Conservation (phyloP, 2,329 filamentous ascomycete species). For the Xylaria sp. region DNA sequence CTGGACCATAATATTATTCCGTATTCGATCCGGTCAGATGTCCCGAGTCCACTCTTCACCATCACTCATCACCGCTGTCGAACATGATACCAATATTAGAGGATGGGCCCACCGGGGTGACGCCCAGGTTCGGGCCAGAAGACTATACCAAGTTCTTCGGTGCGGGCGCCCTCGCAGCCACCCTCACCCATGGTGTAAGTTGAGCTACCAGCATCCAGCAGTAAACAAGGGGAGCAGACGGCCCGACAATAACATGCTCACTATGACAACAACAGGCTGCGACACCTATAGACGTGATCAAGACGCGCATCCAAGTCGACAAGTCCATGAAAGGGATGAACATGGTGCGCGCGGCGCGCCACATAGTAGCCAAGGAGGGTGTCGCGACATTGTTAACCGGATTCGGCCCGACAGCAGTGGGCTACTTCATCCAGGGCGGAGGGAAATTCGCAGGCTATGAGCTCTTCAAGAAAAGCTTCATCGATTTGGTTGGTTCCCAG, state of each 20-base stretch:
- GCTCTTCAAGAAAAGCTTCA: slow-evolving; percentile 87
- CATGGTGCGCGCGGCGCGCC: slow-evolving; percentile 71
- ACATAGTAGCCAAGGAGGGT: slow-evolving; percentile 75
- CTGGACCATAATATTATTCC: not conserved
- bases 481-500: slow-evolving; percentile 58
- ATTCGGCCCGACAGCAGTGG: slow-evolving; percentile 77
- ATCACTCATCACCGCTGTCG: not conserved
- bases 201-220: not conserved
- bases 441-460: slow-evolving; percentile 92
- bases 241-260: not conserved
- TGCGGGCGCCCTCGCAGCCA: slow-evolving; percentile 48
- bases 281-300: slow-evolving; percentile 64
- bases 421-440: slow-evolving; percentile 84
- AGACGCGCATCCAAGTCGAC: slow-evolving; percentile 88
- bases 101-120: slow-evolving; percentile 15
- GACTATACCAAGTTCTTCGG: slow-evolving; percentile 52
- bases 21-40: not conserved
- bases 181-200: slow-evolving; percentile 46
- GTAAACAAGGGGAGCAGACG: not conserved
- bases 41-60: not conserved
- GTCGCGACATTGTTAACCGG: slow-evolving; percentile 74
- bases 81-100: slow-evolving; percentile 20
- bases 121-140: slow-evolving; percentile 36
- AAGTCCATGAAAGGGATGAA: slow-evolving; percentile 78
- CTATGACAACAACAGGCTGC: slow-evolving; percentile 37